Percentiles rank a stretch among this genome's conserved stretches.
These are phyloP conservation scores for Penicillium ochrochloron DNA, from an alignment of 495 filamentous ascomycete genomes.

Conservation along the genomic window DNA sequence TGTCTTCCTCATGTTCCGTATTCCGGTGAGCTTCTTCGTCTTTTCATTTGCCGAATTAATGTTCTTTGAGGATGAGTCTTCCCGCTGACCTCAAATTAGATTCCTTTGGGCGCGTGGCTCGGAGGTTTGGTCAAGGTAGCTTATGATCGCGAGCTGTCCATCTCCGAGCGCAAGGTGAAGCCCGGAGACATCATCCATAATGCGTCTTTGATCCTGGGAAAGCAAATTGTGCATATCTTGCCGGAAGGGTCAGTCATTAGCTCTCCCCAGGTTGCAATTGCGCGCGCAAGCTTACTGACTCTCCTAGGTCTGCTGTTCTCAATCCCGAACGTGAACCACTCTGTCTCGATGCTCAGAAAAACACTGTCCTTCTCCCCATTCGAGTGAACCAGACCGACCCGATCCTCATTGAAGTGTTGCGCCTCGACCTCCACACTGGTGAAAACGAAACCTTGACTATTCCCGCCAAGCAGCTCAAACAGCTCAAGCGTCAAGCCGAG, in stretches of 20 bases:
- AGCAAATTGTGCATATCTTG: constrained; percentile 94
- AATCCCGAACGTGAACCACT: constrained; percentile 79
- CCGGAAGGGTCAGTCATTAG: constrained; percentile 77
- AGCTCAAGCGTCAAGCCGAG: constrained; percentile 64
- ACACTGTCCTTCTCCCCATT: constrained; percentile 73
- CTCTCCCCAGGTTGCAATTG: background rate
- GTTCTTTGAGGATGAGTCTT: constrained; percentile 3
- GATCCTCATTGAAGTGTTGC: constrained; percentile 79
- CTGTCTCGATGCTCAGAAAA: constrained; percentile 70
- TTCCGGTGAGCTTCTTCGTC: constrained; percentile 61
- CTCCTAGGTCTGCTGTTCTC: constrained; percentile 75
- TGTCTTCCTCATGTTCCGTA: constrained; percentile 88
- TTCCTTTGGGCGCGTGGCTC: constrained; percentile 70
- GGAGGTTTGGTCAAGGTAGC: constrained; percentile 71
- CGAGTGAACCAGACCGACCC: constrained; percentile 91
- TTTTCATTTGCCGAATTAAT: background rate
- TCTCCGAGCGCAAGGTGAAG: constrained; percentile 88
- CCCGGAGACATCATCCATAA: constrained; percentile 85
- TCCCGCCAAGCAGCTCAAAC: constrained; percentile 68
- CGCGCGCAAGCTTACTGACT: constrained; percentile 24
- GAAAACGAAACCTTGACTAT: constrained; percentile 78
- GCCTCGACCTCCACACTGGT: constrained; percentile 80
- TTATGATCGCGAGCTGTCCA: constrained; percentile 87
- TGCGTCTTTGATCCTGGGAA: constrained; percentile 88
- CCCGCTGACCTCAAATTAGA: constrained; percentile 43